Base-by-base conservation (phyloP, 768 basidiomycete genomes). In the Suillus paluster region DNA sequence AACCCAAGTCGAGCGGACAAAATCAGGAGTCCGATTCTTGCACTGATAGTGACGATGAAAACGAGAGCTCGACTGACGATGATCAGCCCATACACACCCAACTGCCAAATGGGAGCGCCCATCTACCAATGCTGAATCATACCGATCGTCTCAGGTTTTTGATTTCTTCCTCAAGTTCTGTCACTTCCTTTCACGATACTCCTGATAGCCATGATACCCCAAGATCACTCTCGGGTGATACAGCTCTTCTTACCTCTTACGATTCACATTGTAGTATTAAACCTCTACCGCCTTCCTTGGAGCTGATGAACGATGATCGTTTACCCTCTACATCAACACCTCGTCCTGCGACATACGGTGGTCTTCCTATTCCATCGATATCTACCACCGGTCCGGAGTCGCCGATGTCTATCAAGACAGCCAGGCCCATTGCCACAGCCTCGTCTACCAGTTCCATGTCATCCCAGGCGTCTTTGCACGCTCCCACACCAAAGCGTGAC, bases 311-410 rank as follows among this genome's bases (percentile, higher is more conserved):
- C 55, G 63, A 25, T 63, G 63, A 65, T 25, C 65, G 67, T 34
- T 64, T 67, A 2, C 67, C 72, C 48, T 63, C 66, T 34, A 62
- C 66, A 30, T 63, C 64, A 4, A 69, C 60, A 3, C 57, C 19
- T 39, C 72, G 62, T 27, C 41, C 61, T 9, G 58, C 57, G 30
- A 75, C 78, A 2, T 82, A 78, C 41, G 79, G 75, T 15, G 80
- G 80, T 0, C 66, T 83, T 30, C 77, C 81, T 1, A 84, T 89
- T 54, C 87, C 87, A 17, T 75, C 70, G 9, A 87, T 88, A 61
- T 81, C 83, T 5, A 86, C 84, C 2, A 81, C 82, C 7, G 79
- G 71, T 4, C 81, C 84, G 1, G 80, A 80, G 44, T 75, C 79
- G 4, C 78, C 78, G 27, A 66, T 63, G 34, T 64, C 69, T n/a